Conservation (phyloP, 108 stramenopile genomes). For the Chaetoceros muelleri region DNA sequence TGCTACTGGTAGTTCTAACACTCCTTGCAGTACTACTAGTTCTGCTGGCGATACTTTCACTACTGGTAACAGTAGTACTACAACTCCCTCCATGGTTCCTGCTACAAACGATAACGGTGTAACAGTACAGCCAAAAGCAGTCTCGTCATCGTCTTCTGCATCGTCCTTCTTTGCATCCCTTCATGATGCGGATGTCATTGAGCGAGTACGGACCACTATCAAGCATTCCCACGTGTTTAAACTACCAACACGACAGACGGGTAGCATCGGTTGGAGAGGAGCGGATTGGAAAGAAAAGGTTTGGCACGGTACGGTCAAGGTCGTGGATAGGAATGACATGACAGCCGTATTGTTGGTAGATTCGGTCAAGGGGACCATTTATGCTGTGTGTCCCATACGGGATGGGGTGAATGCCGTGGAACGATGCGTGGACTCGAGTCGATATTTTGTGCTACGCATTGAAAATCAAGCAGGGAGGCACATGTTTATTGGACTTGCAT, state of each 20-base stretch:
- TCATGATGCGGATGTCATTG: slow-evolving; percentile 51
- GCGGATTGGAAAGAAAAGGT: slow-evolving; percentile 87
- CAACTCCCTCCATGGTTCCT: no score
- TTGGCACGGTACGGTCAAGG: slow-evolving; percentile 85
- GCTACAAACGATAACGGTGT: no score
- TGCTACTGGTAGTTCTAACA: no score
- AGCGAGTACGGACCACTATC: slow-evolving; percentile 61
- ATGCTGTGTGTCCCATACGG: slow-evolving; percentile 82
- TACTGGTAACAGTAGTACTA: neutral
- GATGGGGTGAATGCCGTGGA: slow-evolving; percentile 70
- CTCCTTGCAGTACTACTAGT: no score
- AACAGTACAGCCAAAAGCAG: neutral
- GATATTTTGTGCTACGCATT: slow-evolving; percentile 89
- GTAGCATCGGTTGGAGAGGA: slow-evolving; percentile 75
- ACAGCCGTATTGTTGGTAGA: slow-evolving; percentile 76
- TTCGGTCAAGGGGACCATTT: slow-evolving; percentile 46
- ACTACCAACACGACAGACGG: slow-evolving; percentile 62
- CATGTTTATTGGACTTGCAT: slow-evolving; percentile 95
- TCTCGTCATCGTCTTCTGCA: slow-evolving; percentile 2
- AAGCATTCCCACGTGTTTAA: slow-evolving; percentile 84
- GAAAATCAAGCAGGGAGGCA: slow-evolving; percentile 88
- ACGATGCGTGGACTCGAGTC: slow-evolving; percentile 76
- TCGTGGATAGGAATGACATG: slow-evolving; percentile 73
- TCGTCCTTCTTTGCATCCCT: slow-evolving; percentile 41
- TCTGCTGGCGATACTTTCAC: neutral